Base-by-base conservation (phyloP, 106 monocot species). In the Allium fistulosum region DNA sequence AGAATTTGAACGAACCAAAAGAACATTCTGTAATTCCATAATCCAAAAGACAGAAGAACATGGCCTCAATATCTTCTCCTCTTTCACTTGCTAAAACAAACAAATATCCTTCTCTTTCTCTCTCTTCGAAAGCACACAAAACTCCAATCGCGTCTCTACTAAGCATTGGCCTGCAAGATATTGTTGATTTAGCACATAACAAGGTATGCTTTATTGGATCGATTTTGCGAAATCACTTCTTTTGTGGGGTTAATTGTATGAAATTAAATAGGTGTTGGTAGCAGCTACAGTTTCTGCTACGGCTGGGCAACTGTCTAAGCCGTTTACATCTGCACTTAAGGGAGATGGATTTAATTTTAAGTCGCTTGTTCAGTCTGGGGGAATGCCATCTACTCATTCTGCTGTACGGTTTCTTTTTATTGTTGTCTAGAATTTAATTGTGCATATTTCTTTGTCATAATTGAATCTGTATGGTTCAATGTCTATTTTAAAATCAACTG, bases 351-450 rank as follows among this genome's bases (percentile, higher is more conserved):
- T 88, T 48, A 81, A 84, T 71, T 69, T 67, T 11, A 74, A 51
- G 71, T 74, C 79, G 4, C 71, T 77, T 28, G 48, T 85, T 57
- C 75, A 78, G 7, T 68, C 88, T 17, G 88, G 88, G 26, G 84
- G 88, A 14, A 88, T 88, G 84, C 88, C 88, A 15, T 88, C 81
- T 9, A 79, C 79, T 22, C 88, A 88, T 76, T 81, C 88, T 7
- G 76, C 88, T 53, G 88, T 88, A 66, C 61, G 78, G 67, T 11
- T 53, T 48, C 17, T 4, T 16, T 55, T 67, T 10, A 17, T 49
- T 9, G 2, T 45, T 37, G 37, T 37, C 37, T 37, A 37, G 5
- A 37, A 37, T 37, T 37, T 37, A 4, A 37, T 37, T 5, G 2
- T 37, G 37, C 5, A 37, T 37, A 37, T 37, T 37, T 37, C 37